Evolutionary conservation across 23 red algal genomes (phyloP).

Genomic region (Pyropia yezoensis): DNA sequence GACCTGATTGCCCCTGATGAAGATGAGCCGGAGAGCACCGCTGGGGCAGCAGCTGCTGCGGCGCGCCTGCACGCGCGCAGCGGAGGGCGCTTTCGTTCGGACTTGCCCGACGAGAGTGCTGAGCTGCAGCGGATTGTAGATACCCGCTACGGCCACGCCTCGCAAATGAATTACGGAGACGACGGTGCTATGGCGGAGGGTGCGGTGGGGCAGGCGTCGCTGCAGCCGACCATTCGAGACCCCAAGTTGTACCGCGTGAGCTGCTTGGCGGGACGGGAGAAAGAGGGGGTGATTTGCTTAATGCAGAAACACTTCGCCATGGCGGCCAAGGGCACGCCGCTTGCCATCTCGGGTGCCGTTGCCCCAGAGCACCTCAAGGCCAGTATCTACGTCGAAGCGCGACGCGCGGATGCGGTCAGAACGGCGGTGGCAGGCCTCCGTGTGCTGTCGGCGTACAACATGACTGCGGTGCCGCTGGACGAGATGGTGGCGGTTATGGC

Average conservation of each 20-base stretch:
- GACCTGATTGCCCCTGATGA: constrained; percentile 57
- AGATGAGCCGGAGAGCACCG: constrained; percentile 43
- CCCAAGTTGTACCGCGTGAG: constrained; percentile 82
- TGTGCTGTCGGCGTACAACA: constrained; percentile 47
- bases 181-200: constrained; percentile 28
- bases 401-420: constrained; percentile 43
- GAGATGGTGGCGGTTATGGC: constrained; percentile 89
- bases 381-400: constrained; percentile 84
- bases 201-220: constrained; percentile 82
- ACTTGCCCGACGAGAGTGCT: constrained; percentile 16
- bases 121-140: constrained; percentile 19
- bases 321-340: constrained; percentile 25
- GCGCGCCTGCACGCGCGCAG: constrained; percentile 29
- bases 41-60: constrained; percentile 43
- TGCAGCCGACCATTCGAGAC: constrained; percentile 82
- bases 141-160: constrained; percentile 12
- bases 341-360: constrained; percentile 77
- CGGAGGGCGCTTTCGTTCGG: constrained; percentile 15
- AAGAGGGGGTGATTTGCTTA: constrained; percentile 65
- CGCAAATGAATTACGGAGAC: constrained; percentile 5
- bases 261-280: constrained; percentile 79
- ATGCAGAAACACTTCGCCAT: constrained; percentile 82
- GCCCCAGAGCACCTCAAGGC: constrained; percentile 91
- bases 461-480: constrained; percentile 64
- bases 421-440: constrained; percentile 70